Conservation (phyloP, 2,329 filamentous ascomycete genomes). For the Stachybotrys elegans region DNA sequence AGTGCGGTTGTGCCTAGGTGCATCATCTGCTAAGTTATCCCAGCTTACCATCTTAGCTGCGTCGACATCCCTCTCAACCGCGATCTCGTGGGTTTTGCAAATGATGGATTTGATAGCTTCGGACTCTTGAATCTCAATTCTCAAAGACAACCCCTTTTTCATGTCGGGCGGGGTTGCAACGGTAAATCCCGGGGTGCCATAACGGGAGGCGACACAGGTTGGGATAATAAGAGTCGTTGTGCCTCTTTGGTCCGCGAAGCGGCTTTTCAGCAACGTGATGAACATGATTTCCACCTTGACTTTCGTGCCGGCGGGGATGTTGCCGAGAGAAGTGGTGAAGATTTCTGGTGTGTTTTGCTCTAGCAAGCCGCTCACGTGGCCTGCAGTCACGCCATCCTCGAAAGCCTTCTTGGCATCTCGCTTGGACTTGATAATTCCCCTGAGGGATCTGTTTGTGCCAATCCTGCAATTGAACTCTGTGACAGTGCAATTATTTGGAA, state of each 20-base stretch:
- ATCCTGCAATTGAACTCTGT: constrained; percentile 6
- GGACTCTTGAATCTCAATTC: constrained; percentile 1
- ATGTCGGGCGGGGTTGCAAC: background rate
- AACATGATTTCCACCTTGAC: constrained; percentile 8
- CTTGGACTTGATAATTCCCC: constrained; percentile 8
- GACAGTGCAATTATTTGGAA: constrained; percentile 4
- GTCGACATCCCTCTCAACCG: background rate
- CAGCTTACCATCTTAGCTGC: background rate
- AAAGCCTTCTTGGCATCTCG: constrained; percentile 6
- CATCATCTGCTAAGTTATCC: background rate
- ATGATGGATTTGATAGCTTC: background rate
- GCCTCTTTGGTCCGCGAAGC: background rate
- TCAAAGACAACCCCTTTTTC: background rate
- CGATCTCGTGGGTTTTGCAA: background rate
- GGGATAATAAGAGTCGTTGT: constrained; percentile 8
- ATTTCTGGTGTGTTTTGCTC: constrained; percentile 9
- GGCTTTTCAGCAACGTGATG: constrained; percentile 9
- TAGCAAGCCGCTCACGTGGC: constrained; percentile 3
- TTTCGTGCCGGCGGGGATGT: constrained; percentile 8
- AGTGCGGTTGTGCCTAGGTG: background rate
- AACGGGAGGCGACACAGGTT: constrained; percentile 8
- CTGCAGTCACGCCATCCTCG: constrained; percentile 1
- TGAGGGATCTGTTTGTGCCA: constrained; percentile 4
- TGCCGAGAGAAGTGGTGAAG: constrained; percentile 9
- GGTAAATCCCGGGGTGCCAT: constrained; percentile 4